Base-by-base conservation (phyloP, 2,329 filamentous ascomycete species). In the Aureobasidium musti region DNA sequence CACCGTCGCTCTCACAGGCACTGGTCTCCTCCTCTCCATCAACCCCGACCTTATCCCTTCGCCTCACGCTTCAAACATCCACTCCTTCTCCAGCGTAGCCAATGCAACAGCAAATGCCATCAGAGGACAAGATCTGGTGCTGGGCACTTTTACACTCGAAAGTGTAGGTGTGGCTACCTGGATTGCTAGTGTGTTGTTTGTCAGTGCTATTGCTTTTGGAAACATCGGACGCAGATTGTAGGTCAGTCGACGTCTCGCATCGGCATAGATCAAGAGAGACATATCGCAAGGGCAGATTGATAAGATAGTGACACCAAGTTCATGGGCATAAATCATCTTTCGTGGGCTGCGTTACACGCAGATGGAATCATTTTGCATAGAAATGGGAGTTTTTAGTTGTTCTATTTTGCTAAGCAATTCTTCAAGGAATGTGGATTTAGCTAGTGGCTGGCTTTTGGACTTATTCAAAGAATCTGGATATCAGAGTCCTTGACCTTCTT, bases 151-250 rank as follows among this genome's bases (percentile, higher is more conserved):
- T 67, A 85, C 80, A 63, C 84, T 87, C 61, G 86, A 91, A 71
- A 87, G 82, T 7, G 77, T 92, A 1, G 91, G 90, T 67, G 85
- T 90, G 21, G 89, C 88, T 14, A 91, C 92, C 5, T 99, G 95
- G 94, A 89, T 97, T 74, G 83, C 94, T 28, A 97, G 92, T 74
- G 92, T 98, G 30, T 79, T 99, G 60, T 99, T 97, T 76, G 97
- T 95, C 79, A 96, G 91, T 74, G 92, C 91, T 72, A 87, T 98
- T 11, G 97, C 93, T 78, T 97, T 99, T 82, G 95, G 95, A 13
- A 98, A 97, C 75, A 92, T 99, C 74, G 95, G 95, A 14, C 84
- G 95, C 69, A 84, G 91, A 69, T 79, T 98, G 70, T 69, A 59
- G 52, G 45, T 1, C 28, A 17, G n/a, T 49, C 13, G 23, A 11